Conservation (phyloP, 257 asterid species). For the Leptodermis oblonga region DNA sequence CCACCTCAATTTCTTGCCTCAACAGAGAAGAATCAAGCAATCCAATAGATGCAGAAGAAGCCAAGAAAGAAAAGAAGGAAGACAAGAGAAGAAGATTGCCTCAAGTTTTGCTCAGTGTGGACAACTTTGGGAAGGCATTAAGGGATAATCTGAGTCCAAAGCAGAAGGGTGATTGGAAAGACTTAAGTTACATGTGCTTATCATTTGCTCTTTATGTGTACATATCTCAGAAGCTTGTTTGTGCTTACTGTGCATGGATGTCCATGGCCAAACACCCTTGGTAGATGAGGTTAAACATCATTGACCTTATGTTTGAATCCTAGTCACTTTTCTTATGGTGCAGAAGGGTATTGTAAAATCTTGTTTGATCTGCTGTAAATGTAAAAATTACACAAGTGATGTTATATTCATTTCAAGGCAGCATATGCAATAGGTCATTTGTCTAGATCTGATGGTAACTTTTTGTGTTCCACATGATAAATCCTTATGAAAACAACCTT, state of each 20-base stretch:
- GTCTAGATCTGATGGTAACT: no score
- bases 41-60: slow-evolving; percentile 16
- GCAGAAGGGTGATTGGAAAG: slow-evolving; percentile 91
- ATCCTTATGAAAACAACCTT: background rate
- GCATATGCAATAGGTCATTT: background rate
- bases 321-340: background rate
- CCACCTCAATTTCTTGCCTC: slow-evolving; percentile 36
- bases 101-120: slow-evolving; percentile 29
- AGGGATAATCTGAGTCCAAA: slow-evolving; percentile 68
- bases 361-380: background rate
- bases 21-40: slow-evolving; percentile 24
- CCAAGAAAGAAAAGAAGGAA: slow-evolving; percentile 29
- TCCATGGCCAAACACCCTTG: slow-evolving; percentile 43
- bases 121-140: slow-evolving; percentile 47
- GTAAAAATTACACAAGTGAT: background rate
- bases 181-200: slow-evolving; percentile 66
- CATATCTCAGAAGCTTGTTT: slow-evolving; percentile 85
- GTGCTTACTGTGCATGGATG: slow-evolving; percentile 86
- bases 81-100: slow-evolving; percentile 22
- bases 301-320: background rate
- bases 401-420: background rate
- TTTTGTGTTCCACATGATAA: background rate
- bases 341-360: background rate
- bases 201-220: slow-evolving; percentile 91
- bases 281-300: slow-evolving; percentile 25